Percentiles rank a stretch among this genome's conserved stretches.
phyloP scores from a whole-genome alignment of 306 rosid species.

The Calophaca sinica region DNA sequence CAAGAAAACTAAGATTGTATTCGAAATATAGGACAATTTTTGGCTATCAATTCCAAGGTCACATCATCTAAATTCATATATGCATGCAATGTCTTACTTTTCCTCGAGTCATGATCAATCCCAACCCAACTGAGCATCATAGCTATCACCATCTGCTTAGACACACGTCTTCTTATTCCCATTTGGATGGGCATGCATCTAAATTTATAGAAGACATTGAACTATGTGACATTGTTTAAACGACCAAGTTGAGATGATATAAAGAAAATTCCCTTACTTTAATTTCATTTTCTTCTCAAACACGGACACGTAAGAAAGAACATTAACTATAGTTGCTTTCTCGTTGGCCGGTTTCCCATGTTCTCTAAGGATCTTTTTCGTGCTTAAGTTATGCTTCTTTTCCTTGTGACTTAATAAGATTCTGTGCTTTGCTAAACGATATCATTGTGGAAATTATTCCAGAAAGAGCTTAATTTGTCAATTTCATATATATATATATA shows the following conservation, averaged over 20 bases:
- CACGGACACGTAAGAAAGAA: conserved; percentile 12
- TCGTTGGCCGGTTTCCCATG: conserved; percentile 31
- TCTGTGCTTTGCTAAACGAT: conserved; percentile 15
- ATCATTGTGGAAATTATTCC: not conserved
- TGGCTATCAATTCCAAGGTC: conserved; percentile 14
- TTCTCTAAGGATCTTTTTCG: conserved; percentile 12
- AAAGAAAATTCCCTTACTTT: conserved; percentile 14
- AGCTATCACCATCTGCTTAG: not conserved
- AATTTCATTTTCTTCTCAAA: not conserved
- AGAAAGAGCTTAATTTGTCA: not conserved
- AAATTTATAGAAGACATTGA: conserved; percentile 18
- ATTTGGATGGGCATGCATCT: conserved; percentile 7
- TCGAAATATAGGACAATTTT: not conserved
- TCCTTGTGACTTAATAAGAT: conserved; percentile 12
- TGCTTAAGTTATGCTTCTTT: conserved; percentile 24
- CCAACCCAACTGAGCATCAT: conserved; percentile 1
- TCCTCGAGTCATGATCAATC: not conserved
- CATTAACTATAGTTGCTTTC: conserved; percentile 14
- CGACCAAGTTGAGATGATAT: conserved; percentile 28
- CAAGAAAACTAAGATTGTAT: too few relatives aligned
- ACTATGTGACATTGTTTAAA: conserved; percentile 13
- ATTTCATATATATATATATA: not conserved
- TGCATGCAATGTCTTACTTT: not conserved
- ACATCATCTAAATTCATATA: not conserved
- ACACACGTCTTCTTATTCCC: conserved; percentile 40